Conservation (phyloP, 768 basidiomycete genomes). For the Leccinum rimulosum region DNA sequence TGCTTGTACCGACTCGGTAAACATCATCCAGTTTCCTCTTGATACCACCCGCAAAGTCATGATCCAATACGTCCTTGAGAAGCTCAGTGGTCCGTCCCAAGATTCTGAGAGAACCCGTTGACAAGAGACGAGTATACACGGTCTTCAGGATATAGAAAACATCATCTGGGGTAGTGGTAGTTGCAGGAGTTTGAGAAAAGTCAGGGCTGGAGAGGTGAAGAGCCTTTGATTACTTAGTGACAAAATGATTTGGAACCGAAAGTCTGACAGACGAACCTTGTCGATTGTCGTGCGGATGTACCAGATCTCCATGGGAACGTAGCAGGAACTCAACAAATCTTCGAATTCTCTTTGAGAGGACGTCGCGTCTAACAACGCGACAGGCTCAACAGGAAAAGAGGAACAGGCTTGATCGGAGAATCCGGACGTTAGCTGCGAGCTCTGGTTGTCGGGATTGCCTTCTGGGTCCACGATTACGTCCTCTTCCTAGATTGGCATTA, state of each 20-base stretch:
- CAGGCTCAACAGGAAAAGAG: conserved; percentile 5
- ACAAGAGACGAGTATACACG: conserved; percentile 72
- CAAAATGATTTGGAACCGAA: not conserved
- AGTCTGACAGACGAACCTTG: conserved; percentile 52
- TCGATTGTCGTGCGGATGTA: conserved; percentile 84
- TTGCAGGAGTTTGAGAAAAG: conserved; percentile 54
- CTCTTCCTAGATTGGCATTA: conserved; percentile 16
- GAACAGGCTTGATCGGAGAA: not conserved
- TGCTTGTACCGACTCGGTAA: conserved; percentile 56
- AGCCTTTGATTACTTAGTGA: conserved; percentile 51
- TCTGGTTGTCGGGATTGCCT: conserved; percentile 3
- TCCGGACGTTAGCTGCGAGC: not conserved
- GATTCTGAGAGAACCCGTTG: conserved; percentile 64
- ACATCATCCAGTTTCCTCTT: conserved; percentile 87
- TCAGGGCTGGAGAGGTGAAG: conserved; percentile 82
- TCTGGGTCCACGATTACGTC: conserved; percentile 7
- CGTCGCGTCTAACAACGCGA: conserved; percentile 43
- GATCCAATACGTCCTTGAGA: conserved; percentile 74
- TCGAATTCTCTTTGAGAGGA: conserved; percentile 60
- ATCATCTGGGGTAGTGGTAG: conserved; percentile 86
- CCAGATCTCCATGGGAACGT: conserved; percentile 90
- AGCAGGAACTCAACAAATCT: conserved; percentile 67
- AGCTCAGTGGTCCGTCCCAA: conserved; percentile 59
- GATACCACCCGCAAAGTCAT: conserved; percentile 77
- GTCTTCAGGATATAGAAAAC: conserved; percentile 94